Conservation (phyloP, 2,329 filamentous ascomycete genomes). For the Paecilomyces sp. region DNA sequence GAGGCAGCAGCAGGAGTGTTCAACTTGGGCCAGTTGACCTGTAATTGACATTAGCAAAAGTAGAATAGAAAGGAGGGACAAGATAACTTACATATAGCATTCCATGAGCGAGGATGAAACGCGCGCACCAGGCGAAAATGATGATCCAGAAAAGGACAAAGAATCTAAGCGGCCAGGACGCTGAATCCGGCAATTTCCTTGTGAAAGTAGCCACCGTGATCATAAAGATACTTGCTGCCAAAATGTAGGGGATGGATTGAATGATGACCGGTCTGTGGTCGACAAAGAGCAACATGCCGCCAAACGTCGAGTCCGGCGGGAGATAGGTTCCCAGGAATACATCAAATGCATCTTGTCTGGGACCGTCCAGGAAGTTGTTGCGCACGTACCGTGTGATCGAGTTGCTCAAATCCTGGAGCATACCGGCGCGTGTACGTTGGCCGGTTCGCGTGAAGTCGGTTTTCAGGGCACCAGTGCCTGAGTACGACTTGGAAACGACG, state of each 20-base stretch:
- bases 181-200: slow-evolving; percentile 61
- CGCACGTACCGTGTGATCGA: slow-evolving; percentile 81
- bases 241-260: slow-evolving; percentile 86
- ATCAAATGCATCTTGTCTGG: slow-evolving; percentile 90
- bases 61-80: not conserved
- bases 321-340: slow-evolving; percentile 84
- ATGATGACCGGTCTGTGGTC: slow-evolving; percentile 81
- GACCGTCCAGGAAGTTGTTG: slow-evolving; percentile 94
- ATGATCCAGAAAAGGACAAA: slow-evolving; percentile 73
- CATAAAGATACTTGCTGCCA: slow-evolving; percentile 81
- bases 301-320: slow-evolving; percentile 63
- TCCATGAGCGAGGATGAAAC: slow-evolving; percentile 76
- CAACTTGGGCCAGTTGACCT: slow-evolving; percentile 98
- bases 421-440: slow-evolving; percentile 75
- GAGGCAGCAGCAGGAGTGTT: slow-evolving; percentile 79
- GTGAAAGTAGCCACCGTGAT: slow-evolving; percentile 69
- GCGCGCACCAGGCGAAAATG: slow-evolving; percentile 62
- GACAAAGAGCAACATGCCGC: slow-evolving; percentile 67
- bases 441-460: slow-evolving; percentile 96
- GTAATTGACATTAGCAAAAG: slow-evolving; percentile 6
- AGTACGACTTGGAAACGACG: slow-evolving; percentile 85
- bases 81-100: slow-evolving; percentile 78
- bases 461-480: slow-evolving; percentile 94
- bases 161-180: slow-evolving; percentile 72
- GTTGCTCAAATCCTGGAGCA: slow-evolving; percentile 79